Evolutionary conservation across 2,329 filamentous ascomycete species (phyloP).

Genomic region (Stachybotrys chlorohalonatus): DNA sequence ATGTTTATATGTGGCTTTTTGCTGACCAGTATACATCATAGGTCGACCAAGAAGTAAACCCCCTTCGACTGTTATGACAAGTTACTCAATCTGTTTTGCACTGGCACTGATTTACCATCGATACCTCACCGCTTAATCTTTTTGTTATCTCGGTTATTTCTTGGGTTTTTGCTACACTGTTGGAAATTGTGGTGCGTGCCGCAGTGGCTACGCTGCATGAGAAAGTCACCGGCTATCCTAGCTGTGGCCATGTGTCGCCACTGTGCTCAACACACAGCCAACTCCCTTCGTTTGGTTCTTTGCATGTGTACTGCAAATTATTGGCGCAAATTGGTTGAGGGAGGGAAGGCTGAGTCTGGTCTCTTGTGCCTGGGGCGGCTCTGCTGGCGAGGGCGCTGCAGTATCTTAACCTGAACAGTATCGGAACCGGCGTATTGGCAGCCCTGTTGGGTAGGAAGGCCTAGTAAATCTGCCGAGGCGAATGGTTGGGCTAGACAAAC

Average conservation of each 20-base stretch:
- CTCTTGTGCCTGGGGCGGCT: neutral
- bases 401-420: neutral
- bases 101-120: too few species aligned
- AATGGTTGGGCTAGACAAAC: neutral
- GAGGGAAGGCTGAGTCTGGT: neutral
- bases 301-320: neutral
- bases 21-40: slow-evolving; percentile 2
- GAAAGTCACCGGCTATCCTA: too few species aligned
- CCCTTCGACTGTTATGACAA: too few species aligned
- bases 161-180: too few species aligned
- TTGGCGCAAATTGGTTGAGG: neutral
- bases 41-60: slow-evolving; percentile 13
- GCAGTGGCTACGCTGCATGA: too few species aligned
- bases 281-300: slow-evolving; percentile 9
- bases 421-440: neutral
- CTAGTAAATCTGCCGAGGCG: neutral
- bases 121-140: too few species aligned
- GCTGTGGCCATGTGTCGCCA: too few species aligned
- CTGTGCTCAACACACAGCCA: neutral
- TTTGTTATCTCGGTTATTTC: too few species aligned
- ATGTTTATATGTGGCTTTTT: neutral
- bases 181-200: too few species aligned
- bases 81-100: too few species aligned
- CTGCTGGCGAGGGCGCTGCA: neutral
- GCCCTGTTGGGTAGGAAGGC: neutral